Evolutionary conservation across 2,329 filamentous ascomycete species (phyloP).

Genomic region (Apiospora malaysiana): DNA sequence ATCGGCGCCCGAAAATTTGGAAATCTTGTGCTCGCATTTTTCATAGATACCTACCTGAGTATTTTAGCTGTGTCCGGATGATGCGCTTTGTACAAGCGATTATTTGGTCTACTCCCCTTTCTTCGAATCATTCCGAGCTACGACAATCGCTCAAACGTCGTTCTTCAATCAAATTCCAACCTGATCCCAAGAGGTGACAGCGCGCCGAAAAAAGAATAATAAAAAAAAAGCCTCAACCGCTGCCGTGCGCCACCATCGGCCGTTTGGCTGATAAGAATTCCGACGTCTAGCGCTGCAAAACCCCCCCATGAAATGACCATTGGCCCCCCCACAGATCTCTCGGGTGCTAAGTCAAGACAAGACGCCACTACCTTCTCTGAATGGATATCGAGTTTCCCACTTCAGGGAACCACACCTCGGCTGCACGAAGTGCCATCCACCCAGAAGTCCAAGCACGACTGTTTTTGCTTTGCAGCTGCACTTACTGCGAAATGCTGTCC

Average conservation of each 20-base stretch:
- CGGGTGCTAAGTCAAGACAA: background rate
- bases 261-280: background rate
- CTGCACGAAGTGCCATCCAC: background rate
- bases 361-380: background rate
- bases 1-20: background rate
- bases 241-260: slow-evolving; percentile 6
- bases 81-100: background rate
- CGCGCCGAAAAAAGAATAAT: too few relatives aligned
- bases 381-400: background rate
- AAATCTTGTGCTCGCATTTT: too few relatives aligned
- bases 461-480: background rate
- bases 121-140: background rate
- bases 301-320: background rate
- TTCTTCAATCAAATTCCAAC: background rate
- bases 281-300: background rate
- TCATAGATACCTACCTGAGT: background rate
- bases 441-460: background rate
- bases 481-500: background rate
- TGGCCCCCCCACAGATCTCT: background rate
- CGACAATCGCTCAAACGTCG: background rate
- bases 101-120: background rate
- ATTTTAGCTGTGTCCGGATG: background rate
- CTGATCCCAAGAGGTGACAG: background rate
- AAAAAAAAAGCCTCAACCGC: slow-evolving; percentile 2
- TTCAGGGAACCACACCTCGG: background rate